phyloP scores from a whole-genome alignment of 2,329 filamentous ascomycete species.

The Penicillium sp. region DNA sequence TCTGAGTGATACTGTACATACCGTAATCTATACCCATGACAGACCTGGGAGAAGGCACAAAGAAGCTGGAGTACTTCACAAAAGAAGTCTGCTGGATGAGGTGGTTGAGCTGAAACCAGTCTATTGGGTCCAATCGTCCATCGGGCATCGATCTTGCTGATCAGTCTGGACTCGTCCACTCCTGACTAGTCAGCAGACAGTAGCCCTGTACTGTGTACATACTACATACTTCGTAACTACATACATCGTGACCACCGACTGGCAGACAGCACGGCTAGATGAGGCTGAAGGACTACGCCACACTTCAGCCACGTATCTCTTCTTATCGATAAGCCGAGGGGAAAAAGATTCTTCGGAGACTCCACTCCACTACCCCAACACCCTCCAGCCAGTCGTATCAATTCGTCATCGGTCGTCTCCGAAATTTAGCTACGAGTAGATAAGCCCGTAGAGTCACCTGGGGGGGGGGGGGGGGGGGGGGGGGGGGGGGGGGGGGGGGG shows the following conservation, averaged over 20 bases:
- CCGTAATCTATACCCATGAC: neutral
- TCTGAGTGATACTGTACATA: neutral
- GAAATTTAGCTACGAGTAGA: slow-evolving; percentile 2
- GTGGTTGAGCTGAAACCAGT: too few species aligned
- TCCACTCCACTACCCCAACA: slow-evolving; percentile 11
- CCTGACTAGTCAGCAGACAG: too few species aligned
- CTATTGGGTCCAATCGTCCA: too few species aligned
- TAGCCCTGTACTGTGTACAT: too few species aligned
- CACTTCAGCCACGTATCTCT: slow-evolving; percentile 13
- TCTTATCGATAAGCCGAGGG: slow-evolving; percentile 31
- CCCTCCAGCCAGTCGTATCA: neutral
- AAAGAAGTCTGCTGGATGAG: neutral
- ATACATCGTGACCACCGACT: too few species aligned
- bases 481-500: too few species aligned
- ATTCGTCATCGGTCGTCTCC: slow-evolving; percentile 20
- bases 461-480: too few species aligned
- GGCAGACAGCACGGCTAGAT: neutral
- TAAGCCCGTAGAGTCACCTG: neutral
- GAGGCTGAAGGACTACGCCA: slow-evolving; percentile 1
- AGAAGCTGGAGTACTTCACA: neutral
- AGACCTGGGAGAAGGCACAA: too few species aligned
- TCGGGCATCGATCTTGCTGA: too few species aligned
- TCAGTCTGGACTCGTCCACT: too few species aligned
- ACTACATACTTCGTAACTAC: too few species aligned
- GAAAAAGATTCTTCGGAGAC: slow-evolving; percentile 15